Evolutionary conservation across 192 early-diverging fungal species (phyloP).

Genomic region (Entomortierella parvispora): DNA sequence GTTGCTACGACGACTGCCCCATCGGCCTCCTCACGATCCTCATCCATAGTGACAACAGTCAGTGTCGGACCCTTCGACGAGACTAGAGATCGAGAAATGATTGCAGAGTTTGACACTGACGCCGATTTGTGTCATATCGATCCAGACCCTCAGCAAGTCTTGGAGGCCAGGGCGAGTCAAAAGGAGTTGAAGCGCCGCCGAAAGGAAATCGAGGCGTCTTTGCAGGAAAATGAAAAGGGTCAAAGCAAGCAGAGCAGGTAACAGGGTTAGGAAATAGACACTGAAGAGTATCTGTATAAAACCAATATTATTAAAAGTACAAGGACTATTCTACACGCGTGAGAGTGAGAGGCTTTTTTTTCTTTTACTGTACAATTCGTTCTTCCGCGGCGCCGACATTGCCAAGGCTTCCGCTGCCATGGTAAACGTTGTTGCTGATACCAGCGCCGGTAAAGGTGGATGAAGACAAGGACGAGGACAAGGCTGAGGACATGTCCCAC

Average conservation of each 20-base stretch:
- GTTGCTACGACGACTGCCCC: neutral
- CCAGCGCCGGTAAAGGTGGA: neutral
- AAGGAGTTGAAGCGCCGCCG: neutral
- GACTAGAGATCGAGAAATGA: neutral
- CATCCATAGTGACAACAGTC: neutral
- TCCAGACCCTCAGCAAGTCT: neutral
- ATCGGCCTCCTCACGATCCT: neutral
- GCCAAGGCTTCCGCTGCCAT: too few relatives aligned
- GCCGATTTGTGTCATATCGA: neutral
- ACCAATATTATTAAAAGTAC: too few relatives aligned
- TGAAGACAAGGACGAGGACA: neutral
- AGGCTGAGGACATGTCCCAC: conserved; percentile 15
- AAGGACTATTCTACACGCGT: too few relatives aligned
- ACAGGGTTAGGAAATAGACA: too few relatives aligned
- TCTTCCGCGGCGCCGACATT: too few relatives aligned
- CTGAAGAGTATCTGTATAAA: too few relatives aligned
- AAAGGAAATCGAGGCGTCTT: neutral
- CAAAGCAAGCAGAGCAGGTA: too few relatives aligned
- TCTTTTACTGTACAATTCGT: too few relatives aligned
- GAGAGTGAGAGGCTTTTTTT: too few relatives aligned
- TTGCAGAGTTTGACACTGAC: neutral
- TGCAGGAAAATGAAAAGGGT: neutral
- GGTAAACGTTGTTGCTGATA: too few relatives aligned
- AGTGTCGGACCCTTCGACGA: conserved; percentile 5
- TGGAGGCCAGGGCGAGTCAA: neutral